These are phyloP conservation scores for Termitomyces sp. DNA, from an alignment of 1,284 basidiomycete genomes.

Conservation along the genomic window DNA sequence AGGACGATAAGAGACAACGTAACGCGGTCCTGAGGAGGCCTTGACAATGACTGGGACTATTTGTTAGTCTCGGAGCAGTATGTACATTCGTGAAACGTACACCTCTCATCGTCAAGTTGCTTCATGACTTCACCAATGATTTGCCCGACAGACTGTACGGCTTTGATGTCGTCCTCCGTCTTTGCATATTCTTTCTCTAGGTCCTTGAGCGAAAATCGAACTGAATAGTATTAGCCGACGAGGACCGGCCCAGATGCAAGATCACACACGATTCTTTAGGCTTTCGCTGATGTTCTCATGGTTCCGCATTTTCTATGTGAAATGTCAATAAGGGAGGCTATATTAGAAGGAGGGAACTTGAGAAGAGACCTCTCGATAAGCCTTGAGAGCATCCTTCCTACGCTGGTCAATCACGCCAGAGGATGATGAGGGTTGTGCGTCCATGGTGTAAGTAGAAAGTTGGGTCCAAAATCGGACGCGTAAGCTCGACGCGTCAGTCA, in stretches of 20 bases:
- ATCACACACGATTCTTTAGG: constrained; percentile 76
- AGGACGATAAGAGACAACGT: constrained; percentile 97
- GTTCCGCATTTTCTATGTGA: constrained; percentile 78
- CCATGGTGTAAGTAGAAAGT: constrained; percentile 35
- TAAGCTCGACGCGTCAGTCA: constrained; percentile 32
- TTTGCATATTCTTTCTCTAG: constrained; percentile 89
- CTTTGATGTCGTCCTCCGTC: constrained; percentile 99
- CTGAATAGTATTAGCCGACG: constrained; percentile 31
- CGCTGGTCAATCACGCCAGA: constrained; percentile 55
- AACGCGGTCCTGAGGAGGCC: constrained; percentile 96
- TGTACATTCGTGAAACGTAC: constrained; percentile 45
- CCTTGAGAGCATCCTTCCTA: constrained; percentile 59
- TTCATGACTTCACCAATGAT: constrained; percentile 99
- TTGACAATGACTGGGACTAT: constrained; percentile 87
- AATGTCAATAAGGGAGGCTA: constrained; percentile 5
- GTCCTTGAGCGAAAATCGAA: constrained; percentile 81
- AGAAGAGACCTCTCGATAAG: constrained; percentile 56
- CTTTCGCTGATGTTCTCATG: constrained; percentile 81
- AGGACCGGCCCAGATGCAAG: not conserved
- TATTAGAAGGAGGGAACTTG: not conserved
- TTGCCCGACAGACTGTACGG: constrained; percentile 97
- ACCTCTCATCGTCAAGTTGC: constrained; percentile 96
- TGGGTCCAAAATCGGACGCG: constrained; percentile 30
- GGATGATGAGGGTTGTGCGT: constrained; percentile 50
- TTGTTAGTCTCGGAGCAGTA: constrained; percentile 3